Base-by-base conservation (phyloP, 352 stramenopile genomes). In the Saprolegnia parasitica region DNA sequence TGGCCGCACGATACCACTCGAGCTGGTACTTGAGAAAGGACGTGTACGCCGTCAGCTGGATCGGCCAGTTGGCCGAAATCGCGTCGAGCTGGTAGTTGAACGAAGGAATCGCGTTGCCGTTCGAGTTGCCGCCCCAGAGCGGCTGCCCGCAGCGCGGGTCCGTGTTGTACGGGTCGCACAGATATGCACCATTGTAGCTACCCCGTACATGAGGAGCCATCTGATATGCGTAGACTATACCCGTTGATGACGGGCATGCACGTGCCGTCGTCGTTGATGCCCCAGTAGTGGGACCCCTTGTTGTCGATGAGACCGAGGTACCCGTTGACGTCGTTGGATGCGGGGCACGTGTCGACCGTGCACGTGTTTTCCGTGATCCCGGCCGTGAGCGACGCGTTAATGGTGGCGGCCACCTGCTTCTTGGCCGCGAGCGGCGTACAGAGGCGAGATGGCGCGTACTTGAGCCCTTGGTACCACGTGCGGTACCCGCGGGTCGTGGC, bases 71-170 rank as follows among this genome's bases (percentile, higher is more conserved):
- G 29, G 88, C 84, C 20, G 91, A 97, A 26, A 98, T 90, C 9
- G 93, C 94, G 76, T 99, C 96, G 68, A 97, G 96, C 70, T 98
- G 85, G 65, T 91, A 91, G 39, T 65, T 67, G 52, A 90, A 91
- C 45, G 73, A 45, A 2, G 67, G 74, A 5, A 67, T 46, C 18
- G 24, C n/a, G 5, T 50, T 23, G 29, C 35, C 60, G 32, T 50
- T 55, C 26, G 40, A 39, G 2, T 29, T 55, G n/a, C 60, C 60
- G 32, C 40, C 60, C 24, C 40, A 46, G n/a, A 67, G 60, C 18
- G 60, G 35, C 24, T 23, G 15, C 23, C 21, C 56, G 45, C 80
- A 90, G 16, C 64, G 54, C 4, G 71, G 40, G 49, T 78, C 54
- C 1, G 57, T 78, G 67, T 87, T 89, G 26, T 73, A 82, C 3